Evolutionary conservation across 2,329 filamentous ascomycete species (phyloP), one percentile per base, ranked within the genome.

Genomic region (Sarocladium brachiariae): DNA sequence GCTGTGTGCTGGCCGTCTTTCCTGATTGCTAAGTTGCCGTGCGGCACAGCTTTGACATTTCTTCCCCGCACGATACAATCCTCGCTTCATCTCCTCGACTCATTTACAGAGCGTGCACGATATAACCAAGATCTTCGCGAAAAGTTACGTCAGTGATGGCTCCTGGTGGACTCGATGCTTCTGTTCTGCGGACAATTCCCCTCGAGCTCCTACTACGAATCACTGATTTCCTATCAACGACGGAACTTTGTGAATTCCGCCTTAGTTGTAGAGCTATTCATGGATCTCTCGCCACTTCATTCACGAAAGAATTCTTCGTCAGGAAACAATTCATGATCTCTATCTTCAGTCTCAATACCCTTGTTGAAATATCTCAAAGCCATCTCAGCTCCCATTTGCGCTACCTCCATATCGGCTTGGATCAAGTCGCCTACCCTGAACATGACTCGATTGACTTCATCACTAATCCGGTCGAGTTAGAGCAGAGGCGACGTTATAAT

Each of bases 271-370:
- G 74, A 51, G 61, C 68, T 16, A 59, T 82, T 11, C 81, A 86
- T 59, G 64, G 64, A 18, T 66, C 69, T 2, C 66, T 84, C 11
- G 78, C 79, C 62, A 67, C 72, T 46, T 69, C 69, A 30, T 86
- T 86, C 56, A 70, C 75, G 24, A 68, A 68, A 21, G 81, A 84
- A 55, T 87, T 83, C 69, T 87, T 87, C 64, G 70, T 68, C 48
- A 81, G 80, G 61, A 79, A 77, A 58, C 81, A 86, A 59, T 87
- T 86, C 64, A 82, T 84, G 76, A 59, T 84, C 50, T 75, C 74
- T 2, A 67, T 77, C 30, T 64, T 70, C 56, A 85, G 81, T 57
- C 65, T 85, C 9, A 70, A 76, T 49, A 69, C 74, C 0, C 67
- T 84, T 10, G 54, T 76, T 62, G 67, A 76, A 58, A 78, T 81